Base-by-base conservation (phyloP, 495 filamentous ascomycete species). In the Hypoxylon fuscum region DNA sequence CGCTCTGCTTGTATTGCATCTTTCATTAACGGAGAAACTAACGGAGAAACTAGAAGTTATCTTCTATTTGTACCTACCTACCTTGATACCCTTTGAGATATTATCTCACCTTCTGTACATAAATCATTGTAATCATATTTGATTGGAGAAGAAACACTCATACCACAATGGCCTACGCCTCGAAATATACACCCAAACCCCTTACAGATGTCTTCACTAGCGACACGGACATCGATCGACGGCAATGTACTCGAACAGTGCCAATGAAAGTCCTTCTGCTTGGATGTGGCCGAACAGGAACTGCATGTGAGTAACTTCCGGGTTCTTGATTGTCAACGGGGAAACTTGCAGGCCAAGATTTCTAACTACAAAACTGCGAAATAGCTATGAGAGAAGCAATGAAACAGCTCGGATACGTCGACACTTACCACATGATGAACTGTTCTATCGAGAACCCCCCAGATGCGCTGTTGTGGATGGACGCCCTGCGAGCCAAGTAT, bases 371-470 rank as follows among this genome's bases (percentile, higher is more conserved):
- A 5, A 40, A 12, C 45, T 47, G 0, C 34, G 20, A 8, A 42
- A 48, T 43, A 86, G 85, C 85, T 48, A 80, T 88, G 55, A 81
- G 84, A 51, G 81, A 78, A 48, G 86, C 85, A 7, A 76, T 88
- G 37, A 81, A 86, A 57, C 77, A 85, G 43, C 78, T 89, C 21
- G 86, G 86, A 43, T 88, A 83, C 69, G 60, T 77, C 56, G 83
- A 87, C 71, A 83, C 79, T 55, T 88, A 90, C 78, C 87, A 89
- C 74, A 88, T 88, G 85, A 86, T 88, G 84, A 84, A 77, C 56
- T 83, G 82, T 57, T 83, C 79, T 50, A 81, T 87, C 56, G 84
- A 87, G 72, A 87, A 89, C 76, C 86, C 86, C 4, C 83, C 82
- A 0, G 87, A 89, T 64, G 84, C 83, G 46, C 66, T 85, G 3